A percentile compares a stretch with the other conserved stretches of the same genome.
phyloP scores from a whole-genome alignment of 2,329 filamentous ascomycete species.

The Trichocomaceae sp. region DNA sequence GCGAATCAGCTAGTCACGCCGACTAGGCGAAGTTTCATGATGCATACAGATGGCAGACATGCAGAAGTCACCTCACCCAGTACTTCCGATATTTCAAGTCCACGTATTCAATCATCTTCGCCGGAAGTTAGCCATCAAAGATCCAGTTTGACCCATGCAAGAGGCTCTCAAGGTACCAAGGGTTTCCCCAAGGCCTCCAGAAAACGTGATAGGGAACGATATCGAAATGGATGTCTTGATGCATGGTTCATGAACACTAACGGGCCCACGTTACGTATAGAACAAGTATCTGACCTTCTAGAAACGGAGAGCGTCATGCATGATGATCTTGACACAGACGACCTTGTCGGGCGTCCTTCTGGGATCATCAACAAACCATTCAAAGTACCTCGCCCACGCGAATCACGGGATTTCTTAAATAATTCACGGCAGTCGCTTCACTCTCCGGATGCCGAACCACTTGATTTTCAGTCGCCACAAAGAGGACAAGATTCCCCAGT shows the following conservation, averaged over 20 bases:
- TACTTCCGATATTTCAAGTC: slow-evolving; percentile 9
- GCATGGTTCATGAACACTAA: slow-evolving; percentile 23
- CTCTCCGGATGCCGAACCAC: neutral
- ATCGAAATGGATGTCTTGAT: slow-evolving; percentile 25
- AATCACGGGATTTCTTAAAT: neutral
- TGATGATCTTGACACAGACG: slow-evolving; percentile 6
- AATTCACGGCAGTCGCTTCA: neutral
- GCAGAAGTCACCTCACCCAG: slow-evolving; percentile 1
- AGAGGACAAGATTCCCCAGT: slow-evolving; percentile 18
- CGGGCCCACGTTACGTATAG: neutral
- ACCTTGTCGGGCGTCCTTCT: neutral
- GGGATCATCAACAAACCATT: slow-evolving; percentile 10
- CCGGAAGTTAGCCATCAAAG: slow-evolving; percentile 11
- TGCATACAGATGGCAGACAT: neutral
- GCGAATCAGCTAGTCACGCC: slow-evolving; percentile 18
- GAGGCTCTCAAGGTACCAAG: neutral
- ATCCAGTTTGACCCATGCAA: slow-evolving; percentile 12
- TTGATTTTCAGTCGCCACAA: neutral
- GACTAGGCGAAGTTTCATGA: neutral
- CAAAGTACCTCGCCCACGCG: slow-evolving; percentile 6
- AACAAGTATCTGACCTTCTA: neutral
- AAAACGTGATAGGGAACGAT: slow-evolving; percentile 18
- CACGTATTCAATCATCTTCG: slow-evolving; percentile 9
- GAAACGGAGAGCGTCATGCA: slow-evolving; percentile 12
- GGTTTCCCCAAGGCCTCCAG: slow-evolving; percentile 13